These are phyloP conservation scores for Rhododendron williamsianum DNA, from an alignment of 148 eudicot species.

Conservation along the genomic window DNA sequence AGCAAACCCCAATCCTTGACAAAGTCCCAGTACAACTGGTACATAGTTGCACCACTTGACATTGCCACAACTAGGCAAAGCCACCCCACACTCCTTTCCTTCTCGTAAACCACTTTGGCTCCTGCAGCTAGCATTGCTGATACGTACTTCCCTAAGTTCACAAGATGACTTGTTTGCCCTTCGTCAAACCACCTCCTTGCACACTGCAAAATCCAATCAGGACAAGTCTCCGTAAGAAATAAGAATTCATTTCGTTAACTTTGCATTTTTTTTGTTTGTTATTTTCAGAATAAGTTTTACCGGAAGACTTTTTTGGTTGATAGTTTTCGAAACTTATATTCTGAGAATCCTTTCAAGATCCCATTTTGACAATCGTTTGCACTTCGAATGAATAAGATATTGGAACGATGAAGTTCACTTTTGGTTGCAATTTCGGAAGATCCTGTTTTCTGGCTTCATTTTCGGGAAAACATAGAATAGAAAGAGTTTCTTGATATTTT, in stretches of 20 bases:
- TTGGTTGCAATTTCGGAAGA: background rate
- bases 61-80: slow-evolving; percentile 62
- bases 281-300: background rate
- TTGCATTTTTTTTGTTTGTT: background rate
- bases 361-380: background rate
- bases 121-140: slow-evolving; percentile 99
- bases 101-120: slow-evolving; percentile 89
- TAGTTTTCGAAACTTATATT: background rate
- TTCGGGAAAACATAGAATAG: background rate
- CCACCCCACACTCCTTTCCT: slow-evolving; percentile 59
- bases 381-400: background rate
- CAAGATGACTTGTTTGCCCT: slow-evolving; percentile 74
- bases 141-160: slow-evolving; percentile 86
- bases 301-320: background rate
- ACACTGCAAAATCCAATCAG: slow-evolving; percentile 44
- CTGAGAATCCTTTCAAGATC: background rate
- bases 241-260: background rate
- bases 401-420: background rate
- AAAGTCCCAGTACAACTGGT: slow-evolving; percentile 97
- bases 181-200: slow-evolving; percentile 98
- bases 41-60: slow-evolving; percentile 89
- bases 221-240: background rate
- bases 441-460: background rate
- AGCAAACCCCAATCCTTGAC: slow-evolving; percentile 98
- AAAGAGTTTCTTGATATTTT: background rate